Evolutionary conservation across 768 basidiomycete genomes (phyloP).

Genomic region (Leccinellum luteum): DNA sequence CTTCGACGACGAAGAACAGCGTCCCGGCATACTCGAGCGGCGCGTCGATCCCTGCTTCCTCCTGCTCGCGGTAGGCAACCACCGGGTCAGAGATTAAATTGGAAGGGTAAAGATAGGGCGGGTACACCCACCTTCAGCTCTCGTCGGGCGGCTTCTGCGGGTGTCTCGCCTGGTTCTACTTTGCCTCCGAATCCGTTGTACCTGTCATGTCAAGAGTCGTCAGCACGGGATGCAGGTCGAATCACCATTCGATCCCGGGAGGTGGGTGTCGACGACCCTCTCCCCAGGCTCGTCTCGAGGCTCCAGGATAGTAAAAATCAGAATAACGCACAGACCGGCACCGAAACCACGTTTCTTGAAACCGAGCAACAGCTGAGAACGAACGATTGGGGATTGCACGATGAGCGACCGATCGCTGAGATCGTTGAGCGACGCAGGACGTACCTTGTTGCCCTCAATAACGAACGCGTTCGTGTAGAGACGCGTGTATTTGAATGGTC

Average conservation of each 20-base stretch:
- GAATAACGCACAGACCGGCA: slow-evolving; percentile 47
- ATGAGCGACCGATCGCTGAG: not conserved
- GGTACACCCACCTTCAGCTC: slow-evolving; percentile 53
- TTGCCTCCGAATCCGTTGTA: slow-evolving; percentile 93
- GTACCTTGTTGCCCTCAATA: slow-evolving; percentile 49
- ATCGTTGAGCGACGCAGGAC: not conserved
- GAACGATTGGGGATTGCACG: slow-evolving; percentile 24
- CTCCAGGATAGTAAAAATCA: not conserved
- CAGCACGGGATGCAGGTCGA: not conserved
- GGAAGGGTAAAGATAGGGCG: not conserved
- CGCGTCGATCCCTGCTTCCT: slow-evolving; percentile 78
- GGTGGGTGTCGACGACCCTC: not conserved
- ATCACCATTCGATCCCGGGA: not conserved
- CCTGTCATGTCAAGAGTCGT: slow-evolving; percentile 35
- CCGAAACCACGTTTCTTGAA: slow-evolving; percentile 82
- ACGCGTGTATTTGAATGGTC: slow-evolving; percentile 37
- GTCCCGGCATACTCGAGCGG: slow-evolving; percentile 60
- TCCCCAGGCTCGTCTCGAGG: not conserved
- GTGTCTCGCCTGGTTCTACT: slow-evolving; percentile 70
- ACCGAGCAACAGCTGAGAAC: slow-evolving; percentile 67
- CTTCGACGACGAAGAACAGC: slow-evolving; percentile 59
- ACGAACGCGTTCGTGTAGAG: slow-evolving; percentile 75
- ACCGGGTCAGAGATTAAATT: not conserved
- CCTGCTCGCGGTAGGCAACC: slow-evolving; percentile 40
- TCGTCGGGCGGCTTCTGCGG: slow-evolving; percentile 69